phyloP scores from a whole-genome alignment of 1,139 yeast genomes.

The Diutina ranongensis region DNA sequence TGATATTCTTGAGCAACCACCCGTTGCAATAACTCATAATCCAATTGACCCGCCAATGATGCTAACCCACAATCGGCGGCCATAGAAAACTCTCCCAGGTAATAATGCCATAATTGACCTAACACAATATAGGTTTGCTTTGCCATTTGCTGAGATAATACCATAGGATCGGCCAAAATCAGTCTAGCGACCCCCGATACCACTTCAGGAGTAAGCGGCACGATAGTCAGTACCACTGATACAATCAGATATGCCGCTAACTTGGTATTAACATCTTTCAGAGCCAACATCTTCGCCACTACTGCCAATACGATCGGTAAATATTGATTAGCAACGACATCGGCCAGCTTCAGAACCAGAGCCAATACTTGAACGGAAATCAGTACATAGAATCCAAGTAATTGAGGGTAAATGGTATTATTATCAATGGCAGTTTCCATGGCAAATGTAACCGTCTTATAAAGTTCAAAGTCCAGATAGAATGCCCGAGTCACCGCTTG shows the following conservation, averaged over 20 bases:
- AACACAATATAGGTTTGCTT: conserved; percentile 29
- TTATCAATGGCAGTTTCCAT: conserved; percentile 43
- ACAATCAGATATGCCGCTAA: conserved; percentile 3
- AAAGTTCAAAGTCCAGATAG: conserved; percentile 51
- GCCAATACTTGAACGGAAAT: conserved; percentile 53
- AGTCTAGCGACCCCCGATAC: conserved; percentile 62
- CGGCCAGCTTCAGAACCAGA: conserved; percentile 21
- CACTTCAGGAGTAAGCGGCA: conserved; percentile 53
- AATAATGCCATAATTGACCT: conserved; percentile 31
- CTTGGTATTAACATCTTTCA: too few species aligned
- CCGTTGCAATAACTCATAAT: not conserved
- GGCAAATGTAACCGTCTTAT: conserved; percentile 52
- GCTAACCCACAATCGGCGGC: not conserved
- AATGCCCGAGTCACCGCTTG: conserved; percentile 63
- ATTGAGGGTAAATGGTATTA: conserved; percentile 51
- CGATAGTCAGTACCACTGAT: conserved; percentile 38
- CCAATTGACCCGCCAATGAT: not conserved
- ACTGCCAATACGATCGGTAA: conserved; percentile 48
- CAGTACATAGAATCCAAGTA: conserved; percentile 69
- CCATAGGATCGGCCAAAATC: conserved; percentile 26
- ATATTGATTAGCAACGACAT: conserved; percentile 20
- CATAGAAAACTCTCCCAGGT: conserved; percentile 12
- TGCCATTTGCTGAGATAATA: conserved; percentile 1
- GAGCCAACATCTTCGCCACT: conserved; percentile 36
- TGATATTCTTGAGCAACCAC: conserved; percentile 1